Conservation (phyloP, 108 stramenopile species). For the Pseudonitzschia pungens region DNA sequence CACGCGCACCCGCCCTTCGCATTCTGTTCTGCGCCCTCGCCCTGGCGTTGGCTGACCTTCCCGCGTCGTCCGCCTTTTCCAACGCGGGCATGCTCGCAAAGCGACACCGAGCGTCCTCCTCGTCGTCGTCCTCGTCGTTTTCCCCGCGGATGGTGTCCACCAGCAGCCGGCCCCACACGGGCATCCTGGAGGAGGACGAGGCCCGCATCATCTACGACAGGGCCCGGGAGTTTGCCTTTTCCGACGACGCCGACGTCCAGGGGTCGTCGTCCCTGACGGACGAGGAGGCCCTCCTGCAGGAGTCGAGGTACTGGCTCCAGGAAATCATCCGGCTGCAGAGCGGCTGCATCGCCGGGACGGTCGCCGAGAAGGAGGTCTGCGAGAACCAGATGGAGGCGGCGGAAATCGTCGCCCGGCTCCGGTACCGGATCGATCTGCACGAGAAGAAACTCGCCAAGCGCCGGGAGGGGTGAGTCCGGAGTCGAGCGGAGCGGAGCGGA, state of each 20-base stretch:
- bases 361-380: neutral
- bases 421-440: neutral
- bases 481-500: neutral
- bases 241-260: neutral
- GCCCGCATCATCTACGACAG: neutral
- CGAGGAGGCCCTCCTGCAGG: neutral
- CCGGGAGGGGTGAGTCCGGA: neutral
- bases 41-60: too few relatives aligned
- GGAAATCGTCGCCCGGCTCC: slow-evolving; percentile 11
- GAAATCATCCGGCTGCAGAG: slow-evolving; percentile 3
- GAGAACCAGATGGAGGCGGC: slow-evolving; percentile 3
- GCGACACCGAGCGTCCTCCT: too few relatives aligned
- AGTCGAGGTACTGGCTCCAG: neutral
- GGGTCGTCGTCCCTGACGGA: neutral
- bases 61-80: too few relatives aligned
- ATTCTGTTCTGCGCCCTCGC: too few relatives aligned
- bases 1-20: too few relatives aligned
- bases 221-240: slow-evolving; percentile 9
- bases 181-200: neutral
- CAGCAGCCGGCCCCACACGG: neutral
- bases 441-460: neutral
- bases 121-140: neutral
- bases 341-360: neutral
- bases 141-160: neutral
- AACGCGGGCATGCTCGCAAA: too few relatives aligned